A percentile compares a stretch with the other conserved stretches of the same genome.
phyloP scores from a whole-genome alignment of 441 rosid species.

The Gossypium davidsonii region DNA sequence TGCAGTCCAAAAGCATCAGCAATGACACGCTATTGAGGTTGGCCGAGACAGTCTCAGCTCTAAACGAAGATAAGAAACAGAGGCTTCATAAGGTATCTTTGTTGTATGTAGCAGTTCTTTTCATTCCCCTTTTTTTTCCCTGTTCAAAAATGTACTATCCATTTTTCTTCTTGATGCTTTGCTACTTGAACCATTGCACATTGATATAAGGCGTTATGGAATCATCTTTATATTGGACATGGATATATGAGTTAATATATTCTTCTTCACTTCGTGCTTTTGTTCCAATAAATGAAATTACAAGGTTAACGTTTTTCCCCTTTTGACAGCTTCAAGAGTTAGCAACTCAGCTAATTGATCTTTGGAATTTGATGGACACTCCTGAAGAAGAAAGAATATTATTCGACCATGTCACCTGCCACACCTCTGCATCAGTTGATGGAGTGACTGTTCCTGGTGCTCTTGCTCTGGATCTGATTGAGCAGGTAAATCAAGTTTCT shows the following conservation, averaged over 20 bases:
- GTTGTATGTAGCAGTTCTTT: background rate
- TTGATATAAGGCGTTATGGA: background rate
- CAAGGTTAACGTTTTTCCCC: background rate
- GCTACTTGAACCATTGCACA: background rate
- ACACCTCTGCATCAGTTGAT: conserved; percentile 79
- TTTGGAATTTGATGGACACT: conserved; percentile 98
- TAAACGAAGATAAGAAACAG: conserved; percentile 86
- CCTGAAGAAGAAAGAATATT: conserved; percentile 71
- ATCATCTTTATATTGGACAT: background rate
- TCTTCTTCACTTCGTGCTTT: background rate
- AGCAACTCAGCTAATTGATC: conserved; percentile 72
- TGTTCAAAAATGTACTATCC: background rate
- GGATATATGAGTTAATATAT: background rate
- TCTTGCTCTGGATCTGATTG: conserved; percentile 77
- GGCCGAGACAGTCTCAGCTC: conserved; percentile 72
- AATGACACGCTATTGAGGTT: conserved; percentile 80
- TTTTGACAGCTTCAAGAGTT: conserved; percentile 79
- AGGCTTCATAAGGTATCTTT: conserved; percentile 71
- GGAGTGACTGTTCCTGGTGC: conserved; percentile 83
- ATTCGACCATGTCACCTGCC: conserved; percentile 83
- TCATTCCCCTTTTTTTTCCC: background rate
- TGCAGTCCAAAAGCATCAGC: conserved; percentile 88
- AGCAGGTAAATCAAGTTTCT: conserved; percentile 56
- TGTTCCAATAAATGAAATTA: conserved; percentile 10
- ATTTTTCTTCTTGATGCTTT: background rate